Conservation (phyloP, 352 stramenopile genomes). For the Phytophthora megakarya region DNA sequence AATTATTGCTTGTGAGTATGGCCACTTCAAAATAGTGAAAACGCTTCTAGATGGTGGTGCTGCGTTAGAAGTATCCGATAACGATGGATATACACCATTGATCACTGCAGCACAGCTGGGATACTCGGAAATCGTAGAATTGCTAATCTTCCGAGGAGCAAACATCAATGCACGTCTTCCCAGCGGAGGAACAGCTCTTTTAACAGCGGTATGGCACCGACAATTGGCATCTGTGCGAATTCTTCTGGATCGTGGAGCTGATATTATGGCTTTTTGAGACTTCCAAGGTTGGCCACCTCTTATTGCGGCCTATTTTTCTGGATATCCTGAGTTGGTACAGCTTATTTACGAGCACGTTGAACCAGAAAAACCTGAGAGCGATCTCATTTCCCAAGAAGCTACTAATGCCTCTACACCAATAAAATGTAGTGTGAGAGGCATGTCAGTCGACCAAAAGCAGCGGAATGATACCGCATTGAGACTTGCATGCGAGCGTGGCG, state of each 20-base stretch:
- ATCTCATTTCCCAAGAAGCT: too few relatives aligned
- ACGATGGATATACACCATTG: constrained; percentile 15
- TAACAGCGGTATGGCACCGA: too few relatives aligned
- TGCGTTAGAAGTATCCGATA: constrained; percentile 6
- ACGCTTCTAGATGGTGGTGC: constrained; percentile 10
- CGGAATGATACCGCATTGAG: constrained; percentile 9
- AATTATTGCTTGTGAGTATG: constrained; percentile 19
- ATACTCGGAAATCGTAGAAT: constrained; percentile 12
- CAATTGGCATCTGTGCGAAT: constrained; percentile 10
- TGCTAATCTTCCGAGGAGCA: not conserved
- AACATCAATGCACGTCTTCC: constrained; percentile 4
- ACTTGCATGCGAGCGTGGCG: too few relatives aligned
- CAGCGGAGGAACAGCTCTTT: constrained; percentile 15
- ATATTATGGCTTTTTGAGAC: constrained; percentile 15
- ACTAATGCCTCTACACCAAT: too few relatives aligned
- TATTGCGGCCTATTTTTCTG: too few relatives aligned
- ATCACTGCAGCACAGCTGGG: constrained; percentile 16
- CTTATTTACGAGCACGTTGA: constrained; percentile 27
- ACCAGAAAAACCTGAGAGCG: too few relatives aligned
- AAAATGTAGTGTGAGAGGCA: not conserved
- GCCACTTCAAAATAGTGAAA: not conserved
- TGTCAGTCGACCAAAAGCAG: constrained; percentile 3
- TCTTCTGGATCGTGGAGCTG: constrained; percentile 7
- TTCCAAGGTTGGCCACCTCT: constrained; percentile 9
- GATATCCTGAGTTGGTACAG: constrained; percentile 12